Evolutionary conservation across 1,284 basidiomycete species (phyloP), one percentile per base, ranked within the genome.

Genomic region (Cutaneotrichosporon sp.): DNA sequence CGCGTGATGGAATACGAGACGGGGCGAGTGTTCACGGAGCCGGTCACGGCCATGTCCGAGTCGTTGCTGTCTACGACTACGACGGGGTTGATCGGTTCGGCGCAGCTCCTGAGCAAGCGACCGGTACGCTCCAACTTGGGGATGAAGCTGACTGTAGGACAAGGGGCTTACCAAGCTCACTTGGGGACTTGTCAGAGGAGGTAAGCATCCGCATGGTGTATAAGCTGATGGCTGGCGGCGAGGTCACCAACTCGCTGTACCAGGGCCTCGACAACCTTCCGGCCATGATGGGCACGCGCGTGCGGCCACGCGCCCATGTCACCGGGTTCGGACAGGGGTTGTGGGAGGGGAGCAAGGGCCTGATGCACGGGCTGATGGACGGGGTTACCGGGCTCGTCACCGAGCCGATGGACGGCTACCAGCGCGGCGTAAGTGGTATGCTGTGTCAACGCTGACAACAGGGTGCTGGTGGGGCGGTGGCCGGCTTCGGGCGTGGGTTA

Each of bases 361-460:
- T 81, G 6, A 71, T 72, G 45, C 77, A 72, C 53, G 79, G 83
- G 3, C 81, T 82, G 55, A 83, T 82, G 67, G 84, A 85, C 68
- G 85, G 83, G 13, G 83, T 86, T 52, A 83, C 82, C 1, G 84
- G 84, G 3, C 74, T 85, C 6, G 80, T 84, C 20, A 81, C 72
- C 18, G 84, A 85, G 66, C 83, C 84, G 34, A 64, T 82, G 36
- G 47, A 50, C 25, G 47, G 47, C 10, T 31, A 50, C 25, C 47
- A 29, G 13, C 47, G 47, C 14, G 16, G 25, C 81, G 83, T 75
- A n/a, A 4, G 47, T 50, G 6, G 5, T 14, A 14, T 16, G 3
- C 16, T 4, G 2, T 18, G 18, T 29, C 7, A 2, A 6, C 3
- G 25, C 45, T 50, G 22, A 49, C 47, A 36, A 24, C 31, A 56